Conservation (phyloP, 2,329 filamentous ascomycete genomes). For the Calonectria pseudoreteaudii region DNA sequence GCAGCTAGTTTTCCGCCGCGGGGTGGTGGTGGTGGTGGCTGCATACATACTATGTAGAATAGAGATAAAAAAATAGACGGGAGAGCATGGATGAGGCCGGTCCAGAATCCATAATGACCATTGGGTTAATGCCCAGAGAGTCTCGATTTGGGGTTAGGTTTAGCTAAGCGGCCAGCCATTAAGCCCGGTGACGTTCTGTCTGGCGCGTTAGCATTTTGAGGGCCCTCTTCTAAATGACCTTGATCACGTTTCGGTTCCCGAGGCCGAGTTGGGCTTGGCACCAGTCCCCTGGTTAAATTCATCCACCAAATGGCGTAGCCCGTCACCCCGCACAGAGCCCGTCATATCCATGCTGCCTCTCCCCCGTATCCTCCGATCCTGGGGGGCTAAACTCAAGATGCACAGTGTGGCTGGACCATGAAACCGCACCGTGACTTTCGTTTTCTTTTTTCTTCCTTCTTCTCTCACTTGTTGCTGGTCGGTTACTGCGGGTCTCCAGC, state of each 20-base stretch:
- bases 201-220: neutral
- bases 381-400: neutral
- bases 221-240: neutral
- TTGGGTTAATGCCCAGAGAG: neutral
- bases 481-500: neutral
- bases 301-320: slow-evolving; percentile 17
- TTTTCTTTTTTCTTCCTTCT: neutral
- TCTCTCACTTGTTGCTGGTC: neutral
- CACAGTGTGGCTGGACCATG: neutral
- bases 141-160: neutral
- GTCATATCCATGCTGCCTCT: neutral
- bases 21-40: too few species aligned
- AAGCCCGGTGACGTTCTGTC: neutral
- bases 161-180: neutral
- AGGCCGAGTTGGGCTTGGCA: neutral
- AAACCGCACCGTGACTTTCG: neutral
- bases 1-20: neutral
- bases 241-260: neutral
- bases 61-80: neutral
- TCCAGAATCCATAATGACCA: neutral
- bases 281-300: slow-evolving; percentile 7
- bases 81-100: neutral
- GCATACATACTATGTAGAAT: too few species aligned
- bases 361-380: neutral
- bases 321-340: slow-evolving; percentile 16